phyloP scores from a whole-genome alignment of 345 rosid genomes.

The Dipteronia dyeriana region DNA sequence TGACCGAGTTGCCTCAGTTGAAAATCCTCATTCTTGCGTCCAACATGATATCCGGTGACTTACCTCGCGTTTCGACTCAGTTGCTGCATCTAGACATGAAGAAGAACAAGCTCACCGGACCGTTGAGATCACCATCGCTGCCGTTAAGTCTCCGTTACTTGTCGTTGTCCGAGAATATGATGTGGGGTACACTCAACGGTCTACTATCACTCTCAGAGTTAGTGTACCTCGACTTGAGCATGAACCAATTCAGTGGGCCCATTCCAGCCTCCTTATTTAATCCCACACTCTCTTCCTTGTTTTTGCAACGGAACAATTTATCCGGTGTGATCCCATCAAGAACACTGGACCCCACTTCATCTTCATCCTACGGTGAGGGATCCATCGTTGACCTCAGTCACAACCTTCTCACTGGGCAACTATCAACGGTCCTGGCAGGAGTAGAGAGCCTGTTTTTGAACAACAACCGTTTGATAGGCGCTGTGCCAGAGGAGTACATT shows the following conservation, averaged over 20 bases:
- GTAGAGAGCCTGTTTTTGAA: slow-evolving; percentile 74
- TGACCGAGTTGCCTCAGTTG: slow-evolving; percentile 42
- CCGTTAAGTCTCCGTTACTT: slow-evolving; percentile 75
- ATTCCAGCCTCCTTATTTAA: slow-evolving; percentile 60
- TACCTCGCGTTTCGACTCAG: slow-evolving; percentile 41
- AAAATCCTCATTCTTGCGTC: slow-evolving; percentile 59
- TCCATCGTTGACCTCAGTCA: slow-evolving; percentile 77
- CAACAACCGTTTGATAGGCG: slow-evolving; percentile 63
- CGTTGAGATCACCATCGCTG: slow-evolving; percentile 29
- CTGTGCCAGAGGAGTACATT: slow-evolving; percentile 62
- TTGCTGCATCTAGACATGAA: slow-evolving; percentile 75
- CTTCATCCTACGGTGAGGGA: slow-evolving; percentile 46
- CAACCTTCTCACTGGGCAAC: slow-evolving; percentile 57
- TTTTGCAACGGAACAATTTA: slow-evolving; percentile 86
- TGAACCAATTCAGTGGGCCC: slow-evolving; percentile 73
- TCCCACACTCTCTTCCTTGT: slow-evolving; percentile 51
- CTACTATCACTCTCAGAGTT: slow-evolving; percentile 49
- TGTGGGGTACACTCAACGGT: slow-evolving; percentile 69
- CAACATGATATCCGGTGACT: slow-evolving; percentile 47
- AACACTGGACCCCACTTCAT: slow-evolving; percentile 12
- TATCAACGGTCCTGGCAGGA: slow-evolving; percentile 49
- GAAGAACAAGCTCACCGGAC: slow-evolving; percentile 53
- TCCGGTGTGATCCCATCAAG: slow-evolving; percentile 52
- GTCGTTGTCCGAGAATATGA: slow-evolving; percentile 52
- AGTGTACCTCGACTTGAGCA: slow-evolving; percentile 73